Percentiles rank a stretch among this genome's conserved stretches.
phyloP scores from a whole-genome alignment of 495 filamentous ascomycete species.

The Collariella sp. region DNA sequence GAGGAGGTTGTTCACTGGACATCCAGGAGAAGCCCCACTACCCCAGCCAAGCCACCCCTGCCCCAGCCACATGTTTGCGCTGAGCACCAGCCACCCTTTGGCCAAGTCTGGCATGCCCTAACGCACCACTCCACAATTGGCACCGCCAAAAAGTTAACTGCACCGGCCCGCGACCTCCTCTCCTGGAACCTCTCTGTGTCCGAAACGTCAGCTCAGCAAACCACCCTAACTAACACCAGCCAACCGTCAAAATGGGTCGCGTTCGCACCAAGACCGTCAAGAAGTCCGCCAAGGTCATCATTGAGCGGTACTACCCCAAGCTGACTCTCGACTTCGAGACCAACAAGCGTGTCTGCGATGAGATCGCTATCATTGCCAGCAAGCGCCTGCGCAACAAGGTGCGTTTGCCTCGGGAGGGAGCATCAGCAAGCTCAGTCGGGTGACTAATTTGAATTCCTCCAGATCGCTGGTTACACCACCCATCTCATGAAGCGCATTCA shows the following conservation, averaged over 20 bases:
- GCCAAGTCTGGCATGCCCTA: constrained; percentile 9
- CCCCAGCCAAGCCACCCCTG: too few species aligned
- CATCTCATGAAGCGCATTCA: constrained; percentile 98
- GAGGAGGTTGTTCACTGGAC: too few species aligned
- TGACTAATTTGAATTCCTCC: constrained; percentile 11
- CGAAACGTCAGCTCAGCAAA: constrained; percentile 16
- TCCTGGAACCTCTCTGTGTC: constrained; percentile 1
- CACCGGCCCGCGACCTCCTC: neutral
- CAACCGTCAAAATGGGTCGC: constrained; percentile 84
- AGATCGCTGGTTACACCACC: constrained; percentile 98
- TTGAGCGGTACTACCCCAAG: constrained; percentile 98
- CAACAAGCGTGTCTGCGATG: constrained; percentile 99
- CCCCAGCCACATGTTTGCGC: neutral
- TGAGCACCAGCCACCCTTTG: neutral
- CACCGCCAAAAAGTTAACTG: constrained; percentile 4
- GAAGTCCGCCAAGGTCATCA: constrained; percentile 99
- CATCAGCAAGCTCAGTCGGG: neutral
- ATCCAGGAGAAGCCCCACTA: neutral
- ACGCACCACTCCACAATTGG: constrained; percentile 12
- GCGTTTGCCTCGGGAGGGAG: neutral
- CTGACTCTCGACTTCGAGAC: constrained; percentile 99
- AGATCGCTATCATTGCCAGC: constrained; percentile 97
- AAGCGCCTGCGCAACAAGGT: constrained; percentile 99
- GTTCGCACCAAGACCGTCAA: constrained; percentile 99
- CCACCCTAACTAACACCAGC: constrained; percentile 16